Evolutionary conservation across 2,329 filamentous ascomycete species (phyloP).

Genomic region (Paecilomyces variotii): DNA sequence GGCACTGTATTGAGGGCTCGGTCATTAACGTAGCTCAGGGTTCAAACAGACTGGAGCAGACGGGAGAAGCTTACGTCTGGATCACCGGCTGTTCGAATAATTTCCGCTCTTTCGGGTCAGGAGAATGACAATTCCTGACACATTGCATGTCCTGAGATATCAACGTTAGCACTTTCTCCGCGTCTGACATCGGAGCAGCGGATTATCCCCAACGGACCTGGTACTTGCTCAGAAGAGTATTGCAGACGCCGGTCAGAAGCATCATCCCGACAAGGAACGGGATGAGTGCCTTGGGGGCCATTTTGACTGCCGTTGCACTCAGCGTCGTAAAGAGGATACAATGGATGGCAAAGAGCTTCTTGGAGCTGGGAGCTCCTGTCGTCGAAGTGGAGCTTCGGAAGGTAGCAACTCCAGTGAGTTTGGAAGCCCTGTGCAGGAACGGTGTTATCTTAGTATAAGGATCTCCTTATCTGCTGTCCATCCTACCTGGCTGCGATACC

Average conservation of each 20-base stretch:
- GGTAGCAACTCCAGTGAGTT: background rate
- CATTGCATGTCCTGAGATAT: constrained; percentile 77
- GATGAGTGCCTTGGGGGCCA: constrained; percentile 65
- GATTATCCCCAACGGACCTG: constrained; percentile 52
- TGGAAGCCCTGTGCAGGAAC: background rate
- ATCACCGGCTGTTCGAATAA: constrained; percentile 92
- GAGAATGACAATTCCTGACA: constrained; percentile 74
- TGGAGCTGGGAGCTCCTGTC: background rate
- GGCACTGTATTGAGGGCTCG: constrained; percentile 33
- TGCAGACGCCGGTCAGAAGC: constrained; percentile 91
- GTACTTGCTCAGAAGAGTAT: constrained; percentile 93
- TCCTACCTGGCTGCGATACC: background rate
- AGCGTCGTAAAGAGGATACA: background rate
- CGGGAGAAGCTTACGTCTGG: constrained; percentile 55
- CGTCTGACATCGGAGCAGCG: background rate
- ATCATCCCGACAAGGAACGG: constrained; percentile 91
- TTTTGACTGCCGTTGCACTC: constrained; percentile 30
- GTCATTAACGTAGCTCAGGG: background rate
- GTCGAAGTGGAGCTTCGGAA: background rate
- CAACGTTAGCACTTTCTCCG: constrained; percentile 2
- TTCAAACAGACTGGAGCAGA: background rate
- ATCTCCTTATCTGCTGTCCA: background rate
- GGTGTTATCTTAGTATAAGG: background rate
- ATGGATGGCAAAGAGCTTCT: background rate
- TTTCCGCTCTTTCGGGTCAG: constrained; percentile 56